Percentiles rank a stretch among this genome's conserved stretches.
These are phyloP conservation scores for Coniochaeta sp. DNA, from an alignment of 2,329 filamentous ascomycete species.

Conservation along the genomic window DNA sequence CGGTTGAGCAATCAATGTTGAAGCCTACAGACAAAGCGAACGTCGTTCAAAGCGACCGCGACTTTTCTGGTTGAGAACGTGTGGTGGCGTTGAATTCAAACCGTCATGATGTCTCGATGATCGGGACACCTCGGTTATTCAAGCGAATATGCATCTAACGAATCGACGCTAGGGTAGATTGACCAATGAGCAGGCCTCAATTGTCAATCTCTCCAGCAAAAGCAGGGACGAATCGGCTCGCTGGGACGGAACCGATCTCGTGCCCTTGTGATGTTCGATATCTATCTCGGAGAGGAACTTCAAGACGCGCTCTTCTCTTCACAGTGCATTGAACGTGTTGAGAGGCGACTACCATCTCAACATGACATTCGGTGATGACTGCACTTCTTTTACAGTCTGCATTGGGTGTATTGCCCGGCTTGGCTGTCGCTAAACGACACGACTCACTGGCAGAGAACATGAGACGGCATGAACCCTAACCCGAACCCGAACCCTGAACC, in stretches of 20 bases:
- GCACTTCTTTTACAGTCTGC: too few species aligned
- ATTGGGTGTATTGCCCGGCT: too few species aligned
- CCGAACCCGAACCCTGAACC: background rate
- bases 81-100: conserved; percentile 2
- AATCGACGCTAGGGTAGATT: background rate
- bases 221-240: background rate
- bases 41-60: conserved; percentile 1
- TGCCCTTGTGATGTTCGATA: background rate
- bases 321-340: background rate
- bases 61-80: background rate
- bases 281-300: background rate
- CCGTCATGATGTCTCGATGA: conserved; percentile 1
- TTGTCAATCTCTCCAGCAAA: conserved; percentile 1
- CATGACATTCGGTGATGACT: too few species aligned
- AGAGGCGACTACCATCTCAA: too few species aligned
- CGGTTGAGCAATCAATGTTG: background rate
- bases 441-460: too few species aligned
- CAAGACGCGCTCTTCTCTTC: too few species aligned
- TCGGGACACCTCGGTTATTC: conserved; percentile 5
- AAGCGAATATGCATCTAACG: conserved; percentile 2
- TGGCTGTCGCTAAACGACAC: too few species aligned
- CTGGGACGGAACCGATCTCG: background rate
- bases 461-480: too few species aligned
- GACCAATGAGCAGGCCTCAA: background rate
- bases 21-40: background rate